Evolutionary conservation across 495 filamentous ascomycete genomes (phyloP), one percentile per base, ranked within the genome.

Genomic region (Neurospora sp.): DNA sequence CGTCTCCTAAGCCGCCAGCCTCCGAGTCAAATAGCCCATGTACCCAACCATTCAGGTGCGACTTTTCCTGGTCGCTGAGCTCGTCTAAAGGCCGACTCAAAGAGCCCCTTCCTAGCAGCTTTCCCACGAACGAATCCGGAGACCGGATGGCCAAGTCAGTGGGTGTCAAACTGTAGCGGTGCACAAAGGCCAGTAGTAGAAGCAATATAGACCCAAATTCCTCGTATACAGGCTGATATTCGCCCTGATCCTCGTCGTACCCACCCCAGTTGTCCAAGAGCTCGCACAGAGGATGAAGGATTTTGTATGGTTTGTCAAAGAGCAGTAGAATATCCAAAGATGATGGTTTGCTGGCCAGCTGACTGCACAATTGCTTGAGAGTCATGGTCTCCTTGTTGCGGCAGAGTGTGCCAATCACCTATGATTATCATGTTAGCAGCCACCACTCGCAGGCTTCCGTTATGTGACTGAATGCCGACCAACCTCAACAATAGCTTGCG

Each of bases 201-300:
- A 98, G 86, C 8, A 98, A 83, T 18, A 98, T 91, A 53, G 92
- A 92, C 0, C 94, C 93, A 73, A 98, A 99, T 73, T 99, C 96
- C 74, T 98, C 95, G 77, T 98, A 98, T 2, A 97, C 92, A 0
- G 95, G 96, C 78, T 98, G 94, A 76, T 96, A 96, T 78, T 99
- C 96, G 42, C 91, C 90, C 84, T 97, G 93, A 71, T 98, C 95
- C 74, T 97, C 95, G 73, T 98, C 95, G 81, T 95, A 96, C 20
- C 87, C 77, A 3, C 73, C 86, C 96, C 95, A 99, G 68, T 89
- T 89, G 80, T 98, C 94, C 10, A 99, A 83, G 10, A 98, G 81
- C 39, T 91, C 86, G 77, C 94, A 98, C 14, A 99, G 83, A 20
- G 96, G 94, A 71, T 93, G 89, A 4, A 98, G 81, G 22, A 98